phyloP scores from a whole-genome alignment of 495 filamentous ascomycete genomes.

The Geopyxis carbonaria region DNA sequence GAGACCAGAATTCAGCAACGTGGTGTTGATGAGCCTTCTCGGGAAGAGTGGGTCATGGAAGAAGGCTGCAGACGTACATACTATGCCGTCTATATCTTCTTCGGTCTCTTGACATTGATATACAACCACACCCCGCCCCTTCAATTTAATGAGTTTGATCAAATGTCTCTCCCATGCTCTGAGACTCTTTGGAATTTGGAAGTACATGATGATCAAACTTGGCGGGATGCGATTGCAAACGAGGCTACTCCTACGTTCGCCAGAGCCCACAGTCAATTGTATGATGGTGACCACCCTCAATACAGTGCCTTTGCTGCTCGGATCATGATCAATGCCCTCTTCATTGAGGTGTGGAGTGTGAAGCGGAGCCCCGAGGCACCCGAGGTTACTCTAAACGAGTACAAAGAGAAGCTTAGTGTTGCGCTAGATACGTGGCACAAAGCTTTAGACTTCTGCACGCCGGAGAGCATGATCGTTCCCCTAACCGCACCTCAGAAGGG shows the following conservation, averaged over 20 bases:
- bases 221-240: conserved; percentile 56
- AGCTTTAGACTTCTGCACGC: conserved; percentile 83
- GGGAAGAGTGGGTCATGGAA: conserved; percentile 91
- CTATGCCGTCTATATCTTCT: conserved; percentile 99
- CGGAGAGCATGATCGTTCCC: conserved; percentile 76
- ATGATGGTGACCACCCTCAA: conserved; percentile 75
- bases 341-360: conserved; percentile 96
- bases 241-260: conserved; percentile 68
- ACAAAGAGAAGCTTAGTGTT: conserved; percentile 65
- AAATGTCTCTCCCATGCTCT: conserved; percentile 76
- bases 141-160: conserved; percentile 95
- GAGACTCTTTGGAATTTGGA: conserved; percentile 90
- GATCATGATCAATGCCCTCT: conserved; percentile 97
- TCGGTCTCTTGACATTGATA: conserved; percentile 82
- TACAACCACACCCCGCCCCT: conserved; percentile 97
- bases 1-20: conserved; percentile 82
- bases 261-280: conserved; percentile 84
- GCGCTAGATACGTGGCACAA: conserved; percentile 97
- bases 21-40: conserved; percentile 54
- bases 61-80: conserved; percentile 93
- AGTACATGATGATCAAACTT: conserved; percentile 58
- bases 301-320: conserved; percentile 97
- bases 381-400: conserved; percentile 93
- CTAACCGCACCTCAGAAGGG: conserved; percentile 91
- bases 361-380: conserved; percentile 91